Evolutionary conservation across 176 grass and related monocot species (phyloP).

Genomic region (Hordeum marinum): DNA sequence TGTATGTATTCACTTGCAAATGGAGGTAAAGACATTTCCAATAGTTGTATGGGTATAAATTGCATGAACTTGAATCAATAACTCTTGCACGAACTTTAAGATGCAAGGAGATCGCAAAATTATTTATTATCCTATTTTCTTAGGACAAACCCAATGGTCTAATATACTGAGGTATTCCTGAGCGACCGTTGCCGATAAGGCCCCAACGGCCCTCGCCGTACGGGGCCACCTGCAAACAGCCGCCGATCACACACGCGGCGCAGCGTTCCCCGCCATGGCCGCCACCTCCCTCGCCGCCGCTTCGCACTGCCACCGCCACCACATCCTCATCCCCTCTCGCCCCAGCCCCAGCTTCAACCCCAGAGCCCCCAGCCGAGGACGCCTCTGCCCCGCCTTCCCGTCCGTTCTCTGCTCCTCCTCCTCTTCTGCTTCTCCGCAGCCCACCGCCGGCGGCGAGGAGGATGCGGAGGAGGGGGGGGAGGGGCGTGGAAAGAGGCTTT

Average conservation of each 20-base stretch:
- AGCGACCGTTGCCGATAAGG: slow-evolving; percentile 45
- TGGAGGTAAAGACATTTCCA: too few relatives aligned
- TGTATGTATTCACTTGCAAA: too few relatives aligned
- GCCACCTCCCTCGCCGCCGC: slow-evolving; percentile 32
- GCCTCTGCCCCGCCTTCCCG: background rate
- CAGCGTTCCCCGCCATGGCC: slow-evolving; percentile 21
- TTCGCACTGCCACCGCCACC: background rate
- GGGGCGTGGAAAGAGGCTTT: slow-evolving; percentile 5
- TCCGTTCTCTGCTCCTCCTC: slow-evolving; percentile 22
- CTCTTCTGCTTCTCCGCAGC: background rate
- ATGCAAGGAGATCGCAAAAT: too few relatives aligned
- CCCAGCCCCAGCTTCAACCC: background rate
- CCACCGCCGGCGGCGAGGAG: slow-evolving; percentile 25
- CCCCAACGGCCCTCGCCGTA: background rate
- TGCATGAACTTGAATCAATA: too few relatives aligned
- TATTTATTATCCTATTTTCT: too few relatives aligned
- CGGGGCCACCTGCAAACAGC: background rate
- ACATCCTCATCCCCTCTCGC: background rate
- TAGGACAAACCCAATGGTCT: too few relatives aligned
- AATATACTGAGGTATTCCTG: background rate
- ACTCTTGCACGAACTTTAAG: too few relatives aligned
- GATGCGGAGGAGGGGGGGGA: background rate
- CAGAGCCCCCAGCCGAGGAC: background rate
- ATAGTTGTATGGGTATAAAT: too few relatives aligned
- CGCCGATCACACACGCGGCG: slow-evolving; percentile 19